A percentile compares a stretch with the other conserved stretches of the same genome.
Conservation (phyloP, 345 rosid genomes). For the Camelina laxa region DNA sequence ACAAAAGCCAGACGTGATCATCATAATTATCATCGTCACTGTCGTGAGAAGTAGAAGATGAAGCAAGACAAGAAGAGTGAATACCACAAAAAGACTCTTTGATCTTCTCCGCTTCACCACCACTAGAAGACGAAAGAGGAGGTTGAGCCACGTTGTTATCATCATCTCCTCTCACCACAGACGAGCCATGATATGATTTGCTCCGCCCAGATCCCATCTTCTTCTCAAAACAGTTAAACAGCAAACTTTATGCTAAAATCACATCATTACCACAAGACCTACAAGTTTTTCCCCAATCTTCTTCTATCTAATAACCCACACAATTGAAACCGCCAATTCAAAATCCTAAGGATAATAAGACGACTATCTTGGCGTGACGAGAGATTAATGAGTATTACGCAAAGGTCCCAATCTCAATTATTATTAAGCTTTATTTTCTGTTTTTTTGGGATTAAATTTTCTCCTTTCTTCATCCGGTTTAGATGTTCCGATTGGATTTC, state of each 20-base stretch:
- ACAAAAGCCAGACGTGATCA: slow-evolving; percentile 49
- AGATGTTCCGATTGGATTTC: too few relatives aligned
- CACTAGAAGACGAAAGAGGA: slow-evolving; percentile 38
- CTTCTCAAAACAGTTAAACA: slow-evolving; percentile 1
- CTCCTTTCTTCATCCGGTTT: too few relatives aligned
- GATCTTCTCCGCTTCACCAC: slow-evolving; percentile 52
- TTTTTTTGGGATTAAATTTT: too few relatives aligned
- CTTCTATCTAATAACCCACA: neutral
- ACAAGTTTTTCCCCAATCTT: neutral
- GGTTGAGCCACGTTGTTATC: neutral
- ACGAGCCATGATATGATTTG: slow-evolving; percentile 50
- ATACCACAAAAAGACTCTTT: slow-evolving; percentile 56
- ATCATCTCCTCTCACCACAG: slow-evolving; percentile 23
- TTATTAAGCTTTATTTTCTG: too few relatives aligned
- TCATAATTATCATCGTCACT: slow-evolving; percentile 27
- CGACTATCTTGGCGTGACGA: too few relatives aligned
- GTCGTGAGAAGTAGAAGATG: slow-evolving; percentile 66
- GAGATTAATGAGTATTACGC: too few relatives aligned
- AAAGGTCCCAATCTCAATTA: too few relatives aligned
- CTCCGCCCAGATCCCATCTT: slow-evolving; percentile 89
- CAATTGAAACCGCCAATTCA: slow-evolving; percentile 17
- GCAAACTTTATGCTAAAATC: slow-evolving; percentile 15
- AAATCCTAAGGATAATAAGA: slow-evolving; percentile 29
- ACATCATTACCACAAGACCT: slow-evolving; percentile 41
- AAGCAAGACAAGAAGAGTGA: slow-evolving; percentile 71